Evolutionary conservation across 768 basidiomycete species (phyloP).

Genomic region (Phylloporus rhodoxanthus): DNA sequence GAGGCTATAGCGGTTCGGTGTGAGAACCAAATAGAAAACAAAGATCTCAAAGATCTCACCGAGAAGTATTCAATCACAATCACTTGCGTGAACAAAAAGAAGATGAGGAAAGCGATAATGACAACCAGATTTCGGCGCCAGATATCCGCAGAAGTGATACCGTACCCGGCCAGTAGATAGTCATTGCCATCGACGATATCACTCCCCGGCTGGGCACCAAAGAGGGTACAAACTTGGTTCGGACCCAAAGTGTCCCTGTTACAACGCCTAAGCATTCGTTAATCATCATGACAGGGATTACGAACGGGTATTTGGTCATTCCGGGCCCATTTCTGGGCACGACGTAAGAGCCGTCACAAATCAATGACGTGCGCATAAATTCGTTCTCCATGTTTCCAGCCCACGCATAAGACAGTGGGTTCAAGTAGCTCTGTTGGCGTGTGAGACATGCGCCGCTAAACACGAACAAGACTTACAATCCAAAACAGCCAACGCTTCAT

Average conservation of each 20-base stretch:
- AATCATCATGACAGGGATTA: constrained; percentile 2
- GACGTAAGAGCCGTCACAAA: constrained; percentile 60
- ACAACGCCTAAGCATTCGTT: constrained; percentile 10
- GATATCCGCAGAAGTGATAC: constrained; percentile 43
- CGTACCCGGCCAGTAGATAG: constrained; percentile 59
- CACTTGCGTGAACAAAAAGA: constrained; percentile 66
- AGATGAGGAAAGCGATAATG: constrained; percentile 59
- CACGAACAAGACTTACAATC: constrained; percentile 47
- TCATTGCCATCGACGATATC: constrained; percentile 47
- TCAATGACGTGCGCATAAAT: constrained; percentile 60
- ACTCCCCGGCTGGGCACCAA: constrained; percentile 56
- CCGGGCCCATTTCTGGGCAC: constrained; percentile 60
- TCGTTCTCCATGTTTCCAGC: constrained; percentile 82
- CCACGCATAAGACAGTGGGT: constrained; percentile 75
- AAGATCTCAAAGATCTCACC: constrained; percentile 30
- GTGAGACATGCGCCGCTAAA: constrained; percentile 4
- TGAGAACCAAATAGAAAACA: background rate
- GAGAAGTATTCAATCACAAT: constrained; percentile 61
- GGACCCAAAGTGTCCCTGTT: constrained; percentile 45
- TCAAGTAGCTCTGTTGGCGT: constrained; percentile 56
- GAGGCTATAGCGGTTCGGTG: constrained; percentile 23
- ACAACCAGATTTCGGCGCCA: constrained; percentile 71
- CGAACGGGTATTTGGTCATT: constrained; percentile 57
- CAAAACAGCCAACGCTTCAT: constrained; percentile 86
- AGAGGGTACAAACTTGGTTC: constrained; percentile 76